These are phyloP conservation scores for Poronia punctata DNA, from an alignment of 495 filamentous ascomycete genomes.

Conservation along the genomic window DNA sequence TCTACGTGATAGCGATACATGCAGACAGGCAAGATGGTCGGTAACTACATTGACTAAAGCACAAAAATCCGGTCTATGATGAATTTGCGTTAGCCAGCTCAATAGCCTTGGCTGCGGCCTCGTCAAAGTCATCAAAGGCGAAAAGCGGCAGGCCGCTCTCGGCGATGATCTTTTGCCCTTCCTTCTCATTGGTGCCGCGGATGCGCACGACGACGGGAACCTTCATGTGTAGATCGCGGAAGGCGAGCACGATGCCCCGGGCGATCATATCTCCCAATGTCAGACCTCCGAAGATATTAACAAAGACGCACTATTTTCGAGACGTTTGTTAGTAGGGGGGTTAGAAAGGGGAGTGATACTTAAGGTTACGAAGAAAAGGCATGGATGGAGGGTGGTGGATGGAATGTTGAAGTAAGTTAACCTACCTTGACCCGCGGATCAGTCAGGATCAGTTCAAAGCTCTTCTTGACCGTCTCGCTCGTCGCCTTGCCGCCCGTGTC, in stretches of 20 bases:
- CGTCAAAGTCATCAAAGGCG: slow-evolving; percentile 77
- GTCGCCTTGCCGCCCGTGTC: slow-evolving; percentile 91
- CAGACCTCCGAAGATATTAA: slow-evolving; percentile 88
- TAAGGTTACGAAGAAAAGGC: neutral
- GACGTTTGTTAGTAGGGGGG: neutral
- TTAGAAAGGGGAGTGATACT: slow-evolving; percentile 15
- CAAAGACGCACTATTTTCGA: slow-evolving; percentile 50
- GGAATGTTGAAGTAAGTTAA: neutral
- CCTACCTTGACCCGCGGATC: slow-evolving; percentile 59
- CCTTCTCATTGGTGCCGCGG: slow-evolving; percentile 73
- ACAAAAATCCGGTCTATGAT: no score
- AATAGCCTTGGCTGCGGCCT: slow-evolving; percentile 68
- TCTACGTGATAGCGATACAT: neutral
- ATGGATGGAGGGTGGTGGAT: neutral
- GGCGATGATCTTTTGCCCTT: slow-evolving; percentile 69
- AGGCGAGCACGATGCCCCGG: slow-evolving; percentile 69
- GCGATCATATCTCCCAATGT: slow-evolving; percentile 88
- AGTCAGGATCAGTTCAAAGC: slow-evolving; percentile 63
- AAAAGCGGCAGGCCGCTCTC: slow-evolving; percentile 66
- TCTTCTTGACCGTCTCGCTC: slow-evolving; percentile 69
- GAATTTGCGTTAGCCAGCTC: slow-evolving; percentile 47
- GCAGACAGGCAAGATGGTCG: no score
- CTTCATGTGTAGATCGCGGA: slow-evolving; percentile 59
- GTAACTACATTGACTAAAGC: no score
- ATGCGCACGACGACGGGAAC: slow-evolving; percentile 80